These are phyloP conservation scores for Dunaliella salina DNA, from an alignment of 163 green algal genomes.

Conservation along the genomic window DNA sequence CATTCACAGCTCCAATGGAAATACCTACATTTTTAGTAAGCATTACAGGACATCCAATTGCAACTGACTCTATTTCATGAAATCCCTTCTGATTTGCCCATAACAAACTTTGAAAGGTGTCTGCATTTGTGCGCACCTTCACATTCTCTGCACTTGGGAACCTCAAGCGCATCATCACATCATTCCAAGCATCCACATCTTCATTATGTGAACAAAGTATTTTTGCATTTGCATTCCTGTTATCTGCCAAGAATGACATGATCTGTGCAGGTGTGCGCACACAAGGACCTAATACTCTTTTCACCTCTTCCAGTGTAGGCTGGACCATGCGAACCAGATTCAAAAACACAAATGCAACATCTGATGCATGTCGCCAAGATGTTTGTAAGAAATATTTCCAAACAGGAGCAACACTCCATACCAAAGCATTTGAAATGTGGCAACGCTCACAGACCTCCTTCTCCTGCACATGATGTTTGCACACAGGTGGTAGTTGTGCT, in stretches of 20 bases:
- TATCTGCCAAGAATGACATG: background rate
- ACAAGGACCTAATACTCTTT: background rate
- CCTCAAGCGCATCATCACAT: background rate
- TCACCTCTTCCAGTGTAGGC: background rate
- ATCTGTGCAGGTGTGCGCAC: background rate
- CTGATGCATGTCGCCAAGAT: background rate
- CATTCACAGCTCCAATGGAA: background rate
- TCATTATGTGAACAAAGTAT: background rate
- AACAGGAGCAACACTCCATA: background rate
- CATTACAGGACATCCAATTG: background rate
- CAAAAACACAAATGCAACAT: background rate
- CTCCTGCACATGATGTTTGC: background rate
- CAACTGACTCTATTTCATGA: background rate
- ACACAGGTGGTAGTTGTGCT: background rate
- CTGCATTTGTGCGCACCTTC: background rate
- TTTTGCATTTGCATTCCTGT: background rate
- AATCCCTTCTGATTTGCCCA: background rate
- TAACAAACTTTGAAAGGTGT: background rate
- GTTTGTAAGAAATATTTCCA: background rate
- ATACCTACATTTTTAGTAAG: background rate
- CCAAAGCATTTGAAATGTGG: background rate
- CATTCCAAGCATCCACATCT: background rate
- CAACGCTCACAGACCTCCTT: background rate
- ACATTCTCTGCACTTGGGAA: background rate
- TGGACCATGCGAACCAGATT: background rate